phyloP scores from a whole-genome alignment of 2,329 filamentous ascomycete genomes.

The Fusarium chuoi region DNA sequence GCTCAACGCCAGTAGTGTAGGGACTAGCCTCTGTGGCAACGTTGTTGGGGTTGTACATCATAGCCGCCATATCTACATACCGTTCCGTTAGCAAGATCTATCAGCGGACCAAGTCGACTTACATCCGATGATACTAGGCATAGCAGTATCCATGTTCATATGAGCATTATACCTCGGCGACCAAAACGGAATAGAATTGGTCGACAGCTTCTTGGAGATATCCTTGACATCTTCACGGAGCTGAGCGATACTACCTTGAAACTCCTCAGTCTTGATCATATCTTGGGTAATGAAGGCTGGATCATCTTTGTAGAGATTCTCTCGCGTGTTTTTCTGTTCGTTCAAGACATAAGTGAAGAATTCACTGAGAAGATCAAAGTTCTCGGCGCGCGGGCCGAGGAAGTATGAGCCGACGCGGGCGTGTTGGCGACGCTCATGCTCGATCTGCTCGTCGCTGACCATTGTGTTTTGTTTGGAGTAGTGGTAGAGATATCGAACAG shows the following conservation, averaged over 20 bases:
- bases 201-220: not conserved
- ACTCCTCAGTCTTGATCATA: not conserved
- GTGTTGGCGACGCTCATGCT: not conserved
- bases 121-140: not conserved
- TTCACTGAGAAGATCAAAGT: not conserved
- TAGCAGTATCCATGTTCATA: constrained; percentile 1
- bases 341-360: not conserved
- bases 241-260: not conserved
- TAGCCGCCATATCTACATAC: not conserved
- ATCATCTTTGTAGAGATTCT: not conserved
- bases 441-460: not conserved
- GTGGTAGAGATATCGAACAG: not conserved
- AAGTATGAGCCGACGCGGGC: not conserved
- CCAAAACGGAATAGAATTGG: not conserved
- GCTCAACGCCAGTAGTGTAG: not conserved
- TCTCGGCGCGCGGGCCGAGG: not conserved
- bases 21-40: not conserved
- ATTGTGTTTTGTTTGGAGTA: not conserved
- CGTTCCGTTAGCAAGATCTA: accelerated
- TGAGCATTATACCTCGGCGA: not conserved
- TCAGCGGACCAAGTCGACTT: not conserved
- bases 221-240: not conserved
- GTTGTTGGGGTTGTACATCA: not conserved
- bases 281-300: not conserved
- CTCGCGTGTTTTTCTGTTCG: not conserved